Base-by-base conservation (phyloP, 1,284 basidiomycete genomes). In the Heterobasidion irregulare region DNA sequence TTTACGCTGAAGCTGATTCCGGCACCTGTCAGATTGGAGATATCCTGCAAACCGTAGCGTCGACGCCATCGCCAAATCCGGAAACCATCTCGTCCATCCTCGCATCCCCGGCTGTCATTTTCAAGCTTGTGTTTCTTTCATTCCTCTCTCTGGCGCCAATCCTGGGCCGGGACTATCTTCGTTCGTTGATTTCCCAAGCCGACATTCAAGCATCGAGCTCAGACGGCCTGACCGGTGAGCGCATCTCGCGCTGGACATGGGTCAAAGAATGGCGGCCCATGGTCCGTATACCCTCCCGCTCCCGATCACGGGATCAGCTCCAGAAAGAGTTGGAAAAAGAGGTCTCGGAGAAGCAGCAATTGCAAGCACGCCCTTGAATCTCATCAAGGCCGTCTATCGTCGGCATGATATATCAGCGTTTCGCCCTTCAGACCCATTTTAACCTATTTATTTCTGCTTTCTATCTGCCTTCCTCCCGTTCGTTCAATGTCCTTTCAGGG, bases 111-210 rank as follows among this genome's bases (percentile, higher is more conserved):
- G 75, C 79, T 55, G 84, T 90, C 65, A 74, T 92, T 54, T 61
- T 82, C 61, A 91, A 92, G 66, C 80, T 92, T 57, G 75, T 82
- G 13, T 76, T 89, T 60, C 70, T 92, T 8, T 86, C 87, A 13
- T 77, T 89, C 63, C 70, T 92, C 53, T 89, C 87, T 43, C 76
- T 91, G 18, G 88, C 89, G 15, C 89, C 89, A 10, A 88, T 92
- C 56, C 73, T 92, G 6, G 84, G 78, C 9, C 79, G 87, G 38
- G 80, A 84, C 57, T 75, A 75, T 52, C 72, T 91, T 15, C 79
- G 80, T 32, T 66, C 72, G 32, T 71, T 85, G 64, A 73, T 87
- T 54, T 74, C 80, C 32, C 56, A 53, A 53, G 50, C 56, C 41
- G 34, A 47, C 45, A 44, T 53, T 16, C 8, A 48, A 48, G 45